Percentiles rank a stretch among this genome's conserved stretches.
These are phyloP conservation scores for Mycogone perniciosa DNA, from an alignment of 2,329 filamentous ascomycete species.

Conservation along the genomic window DNA sequence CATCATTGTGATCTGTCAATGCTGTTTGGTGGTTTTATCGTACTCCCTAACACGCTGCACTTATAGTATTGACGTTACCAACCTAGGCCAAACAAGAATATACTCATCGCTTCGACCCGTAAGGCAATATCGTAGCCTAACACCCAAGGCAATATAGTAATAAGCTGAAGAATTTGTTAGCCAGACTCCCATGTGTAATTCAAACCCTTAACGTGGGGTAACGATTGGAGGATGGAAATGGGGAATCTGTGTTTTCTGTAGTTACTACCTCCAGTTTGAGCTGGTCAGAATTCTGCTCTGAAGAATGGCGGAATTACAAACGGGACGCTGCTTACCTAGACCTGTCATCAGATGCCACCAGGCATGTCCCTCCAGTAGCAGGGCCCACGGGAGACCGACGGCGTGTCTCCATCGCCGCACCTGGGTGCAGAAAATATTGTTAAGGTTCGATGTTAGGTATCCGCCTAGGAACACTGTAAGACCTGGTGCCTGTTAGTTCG, in stretches of 20 bases:
- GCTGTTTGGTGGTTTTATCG: neutral
- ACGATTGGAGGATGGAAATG: neutral
- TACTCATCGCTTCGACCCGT: constrained; percentile 68
- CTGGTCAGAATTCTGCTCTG: neutral
- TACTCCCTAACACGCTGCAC: constrained; percentile 22
- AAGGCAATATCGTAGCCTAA: constrained; percentile 72
- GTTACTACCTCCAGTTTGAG: neutral
- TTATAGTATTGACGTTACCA: constrained; percentile 48
- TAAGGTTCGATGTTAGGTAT: constrained; percentile 71
- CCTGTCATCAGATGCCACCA: constrained; percentile 77
- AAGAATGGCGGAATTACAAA: neutral
- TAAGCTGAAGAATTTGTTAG: constrained; percentile 49
- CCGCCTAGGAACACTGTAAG: constrained; percentile 66
- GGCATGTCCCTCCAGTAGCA: constrained; percentile 55
- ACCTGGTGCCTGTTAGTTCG: constrained; percentile 13
- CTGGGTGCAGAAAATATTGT: constrained; percentile 67
- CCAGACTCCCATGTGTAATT: constrained; percentile 4
- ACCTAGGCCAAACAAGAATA: constrained; percentile 60
- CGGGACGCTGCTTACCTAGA: constrained; percentile 41
- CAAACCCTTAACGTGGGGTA: neutral
- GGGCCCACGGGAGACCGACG: constrained; percentile 72
- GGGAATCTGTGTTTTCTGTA: neutral
- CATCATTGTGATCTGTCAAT: neutral
- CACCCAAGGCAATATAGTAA: constrained; percentile 76
- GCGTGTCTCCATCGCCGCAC: constrained; percentile 59